Evolutionary conservation across 2,329 filamentous ascomycete genomes (phyloP), one percentile per base, ranked within the genome.

Genomic region (Fusarium ramigenum): DNA sequence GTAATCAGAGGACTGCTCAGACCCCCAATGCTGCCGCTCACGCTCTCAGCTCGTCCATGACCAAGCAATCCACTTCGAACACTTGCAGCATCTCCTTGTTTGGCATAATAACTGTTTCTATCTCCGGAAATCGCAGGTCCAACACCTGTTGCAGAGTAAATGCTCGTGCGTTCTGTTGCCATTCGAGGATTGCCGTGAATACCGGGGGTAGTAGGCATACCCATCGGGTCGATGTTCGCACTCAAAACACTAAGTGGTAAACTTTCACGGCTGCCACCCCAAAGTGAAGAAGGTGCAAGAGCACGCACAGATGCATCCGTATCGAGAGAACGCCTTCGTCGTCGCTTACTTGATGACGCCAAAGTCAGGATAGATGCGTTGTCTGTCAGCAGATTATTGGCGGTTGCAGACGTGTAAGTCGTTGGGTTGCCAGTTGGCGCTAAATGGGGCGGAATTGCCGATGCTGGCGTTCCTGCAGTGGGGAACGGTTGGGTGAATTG

Each of bases 291-390:
- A 0, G 93, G 93, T 2, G 94, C 93, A n/a, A 97, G 84, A 5
- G 94, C 94, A 47, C 94, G 92, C 43, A 96, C 93, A 0, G 93
- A 96, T 9, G 94, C 94, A 79, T 96, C 93, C 0, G 94, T 96
- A 80, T 96, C 94, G 82, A 96, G 91, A 36, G 93, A 95, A 68
- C 93, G 89, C 54, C 93, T 89, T 40, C 94, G 91, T 34, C 91
- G 89, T 42, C 92, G 90, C 83, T 96, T 94, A 73, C 92, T 94
- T 0, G 93, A 95, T 8, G 93, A 96, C 5, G 94, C 94, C 19
- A 97, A 86, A 0, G 94, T 97, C 68, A 97, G 84, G 75, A 97
- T 95, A 32, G 93, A 96, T 28, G 94, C 94, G 79, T 97, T 94
- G 80, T 97, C 94, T 3, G 93, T 94, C 39, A 96, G 85, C 10